Evolutionary conservation across 805 yeast genomes (phyloP).

Genomic region (Saccharomycopsis sp.): DNA sequence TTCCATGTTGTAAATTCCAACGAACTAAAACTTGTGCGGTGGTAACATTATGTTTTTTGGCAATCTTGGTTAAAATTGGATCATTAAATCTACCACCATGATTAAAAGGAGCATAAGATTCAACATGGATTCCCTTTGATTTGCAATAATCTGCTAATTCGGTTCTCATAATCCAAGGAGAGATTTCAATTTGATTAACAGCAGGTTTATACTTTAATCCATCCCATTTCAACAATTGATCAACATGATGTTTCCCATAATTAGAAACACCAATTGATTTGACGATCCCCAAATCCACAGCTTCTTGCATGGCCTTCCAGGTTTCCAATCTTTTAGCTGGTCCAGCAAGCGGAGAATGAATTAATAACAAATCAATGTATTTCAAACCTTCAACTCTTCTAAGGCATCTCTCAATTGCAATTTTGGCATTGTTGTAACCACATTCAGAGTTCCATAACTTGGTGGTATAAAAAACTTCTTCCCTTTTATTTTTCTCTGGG

Average conservation of each 20-base stretch:
- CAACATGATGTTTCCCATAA: conserved; percentile 48
- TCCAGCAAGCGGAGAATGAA: conserved; percentile 53
- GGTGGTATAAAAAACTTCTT: conserved; percentile 53
- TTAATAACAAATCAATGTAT: conserved; percentile 65
- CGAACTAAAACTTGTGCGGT: conserved; percentile 56
- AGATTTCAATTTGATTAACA: conserved; percentile 73
- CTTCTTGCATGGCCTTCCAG: conserved; percentile 68
- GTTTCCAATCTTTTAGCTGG: conserved; percentile 43
- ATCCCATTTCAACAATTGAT: conserved; percentile 50
- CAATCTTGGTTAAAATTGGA: conserved; percentile 39
- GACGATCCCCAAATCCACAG: conserved; percentile 45
- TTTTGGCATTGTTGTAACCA: conserved; percentile 46
- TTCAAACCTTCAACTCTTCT: conserved; percentile 39
- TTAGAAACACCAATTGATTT: conserved; percentile 73
- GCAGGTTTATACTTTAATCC: conserved; percentile 49
- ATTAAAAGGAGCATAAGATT: conserved; percentile 74
- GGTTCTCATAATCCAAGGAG: conserved; percentile 70
- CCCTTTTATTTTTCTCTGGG: conserved; percentile 34
- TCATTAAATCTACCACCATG: conserved; percentile 50
- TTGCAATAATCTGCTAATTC: conserved; percentile 54
- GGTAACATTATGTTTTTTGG: conserved; percentile 37
- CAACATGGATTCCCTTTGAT: conserved; percentile 44
- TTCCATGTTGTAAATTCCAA: conserved; percentile 68
- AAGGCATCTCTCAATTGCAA: conserved; percentile 48
- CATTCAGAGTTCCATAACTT: conserved; percentile 63